Evolutionary conservation across 257 asterid species (phyloP).

Genomic region (Solanum chaucha): DNA sequence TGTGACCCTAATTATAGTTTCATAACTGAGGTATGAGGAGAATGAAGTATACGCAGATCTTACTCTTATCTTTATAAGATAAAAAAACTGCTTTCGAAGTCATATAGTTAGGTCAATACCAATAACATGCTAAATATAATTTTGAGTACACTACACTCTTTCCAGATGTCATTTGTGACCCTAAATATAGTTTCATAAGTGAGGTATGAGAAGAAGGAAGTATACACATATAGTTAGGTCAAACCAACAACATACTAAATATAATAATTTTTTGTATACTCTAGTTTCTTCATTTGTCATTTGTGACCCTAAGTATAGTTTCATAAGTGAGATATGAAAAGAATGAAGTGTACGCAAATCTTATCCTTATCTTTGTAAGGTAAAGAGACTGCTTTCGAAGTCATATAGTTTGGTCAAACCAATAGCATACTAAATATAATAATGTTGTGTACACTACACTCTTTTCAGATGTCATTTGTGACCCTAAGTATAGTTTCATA

Average conservation of each 20-base stretch:
- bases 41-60: background rate
- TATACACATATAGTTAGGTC: background rate
- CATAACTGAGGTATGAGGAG: background rate
- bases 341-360: no score
- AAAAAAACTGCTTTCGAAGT: rapidly evolving
- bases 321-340: background rate
- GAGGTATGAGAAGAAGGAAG: no score
- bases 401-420: background rate
- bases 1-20: background rate
- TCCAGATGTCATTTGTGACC: background rate
- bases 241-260: background rate
- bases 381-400: no score
- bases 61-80: background rate
- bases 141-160: background rate
- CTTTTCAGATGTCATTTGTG: no score
- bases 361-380: no score
- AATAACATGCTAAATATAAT: background rate
- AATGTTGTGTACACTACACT: no score
- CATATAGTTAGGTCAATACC: background rate
- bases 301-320: background rate
- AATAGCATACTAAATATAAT: background rate
- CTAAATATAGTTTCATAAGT: background rate
- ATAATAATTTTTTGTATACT: no score
- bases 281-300: background rate
- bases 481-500: no score